These are phyloP conservation scores for Prunus armeniaca DNA, from an alignment of 306 rosid genomes.

Conservation along the genomic window DNA sequence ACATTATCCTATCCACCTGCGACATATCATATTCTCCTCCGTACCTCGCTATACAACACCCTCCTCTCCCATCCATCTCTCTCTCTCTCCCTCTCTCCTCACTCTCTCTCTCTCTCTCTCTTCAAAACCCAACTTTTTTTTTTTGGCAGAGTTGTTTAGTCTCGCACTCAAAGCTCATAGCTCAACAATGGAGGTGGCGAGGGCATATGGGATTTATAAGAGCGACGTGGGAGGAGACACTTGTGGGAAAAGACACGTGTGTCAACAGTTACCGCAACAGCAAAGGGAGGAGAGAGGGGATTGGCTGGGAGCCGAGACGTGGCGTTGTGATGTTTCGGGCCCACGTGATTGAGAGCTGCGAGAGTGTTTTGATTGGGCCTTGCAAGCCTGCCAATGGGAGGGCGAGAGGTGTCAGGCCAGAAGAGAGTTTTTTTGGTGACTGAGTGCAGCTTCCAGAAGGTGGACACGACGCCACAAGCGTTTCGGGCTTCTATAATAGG, in stretches of 20 bases:
- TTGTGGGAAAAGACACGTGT: conserved; percentile 30
- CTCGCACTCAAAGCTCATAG: neutral
- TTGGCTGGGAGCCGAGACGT: conserved; percentile 49
- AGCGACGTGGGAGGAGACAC: conserved; percentile 24
- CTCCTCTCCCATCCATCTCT: conserved; percentile 62
- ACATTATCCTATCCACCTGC: conserved; percentile 63
- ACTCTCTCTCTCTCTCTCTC: neutral
- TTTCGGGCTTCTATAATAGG: conserved; percentile 19
- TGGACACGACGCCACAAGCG: conserved; percentile 29
- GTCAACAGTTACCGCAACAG: conserved; percentile 18
- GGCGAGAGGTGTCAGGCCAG: conserved; percentile 36
- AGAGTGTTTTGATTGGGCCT: conserved; percentile 19
- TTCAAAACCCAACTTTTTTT: neutral
- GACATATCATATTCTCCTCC: conserved; percentile 41
- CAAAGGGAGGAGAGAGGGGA: conserved; percentile 27
- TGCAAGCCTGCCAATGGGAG: conserved; percentile 28
- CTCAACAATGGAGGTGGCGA: neutral
- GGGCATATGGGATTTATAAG: conserved; percentile 16
- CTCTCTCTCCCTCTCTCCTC: too few species aligned
- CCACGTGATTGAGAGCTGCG: neutral
- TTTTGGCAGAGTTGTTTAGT: neutral
- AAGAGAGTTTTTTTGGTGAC: neutral
- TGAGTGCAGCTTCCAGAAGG: conserved; percentile 19
- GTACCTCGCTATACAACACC: conserved; percentile 65
- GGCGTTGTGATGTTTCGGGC: conserved; percentile 18